Evolutionary conservation across 2,329 filamentous ascomycete genomes (phyloP).

Genomic region (Fusarium mundagurra): DNA sequence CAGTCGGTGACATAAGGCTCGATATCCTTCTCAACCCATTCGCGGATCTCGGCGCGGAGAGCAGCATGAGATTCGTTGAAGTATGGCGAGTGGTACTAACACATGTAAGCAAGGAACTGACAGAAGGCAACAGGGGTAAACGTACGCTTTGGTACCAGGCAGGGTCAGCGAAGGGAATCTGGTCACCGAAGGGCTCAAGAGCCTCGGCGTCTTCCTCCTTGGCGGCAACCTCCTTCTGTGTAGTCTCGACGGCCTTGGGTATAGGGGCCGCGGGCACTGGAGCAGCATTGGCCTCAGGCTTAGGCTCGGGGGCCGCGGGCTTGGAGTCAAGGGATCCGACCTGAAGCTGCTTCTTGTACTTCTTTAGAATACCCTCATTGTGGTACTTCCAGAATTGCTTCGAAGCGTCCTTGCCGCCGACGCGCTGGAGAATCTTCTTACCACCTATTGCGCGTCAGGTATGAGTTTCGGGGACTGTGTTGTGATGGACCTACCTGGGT

Average conservation of each 20-base stretch:
- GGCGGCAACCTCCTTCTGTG: constrained; percentile 57
- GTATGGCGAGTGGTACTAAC: constrained; percentile 92
- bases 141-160: constrained; percentile 93
- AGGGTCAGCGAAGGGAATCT: constrained; percentile 92
- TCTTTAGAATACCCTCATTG: constrained; percentile 88
- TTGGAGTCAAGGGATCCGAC: constrained; percentile 91
- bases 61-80: constrained; percentile 94
- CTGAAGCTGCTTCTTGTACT: constrained; percentile 80
- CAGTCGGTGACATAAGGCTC: constrained; percentile 94
- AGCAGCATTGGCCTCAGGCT: constrained; percentile 70
- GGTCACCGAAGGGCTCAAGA: constrained; percentile 83
- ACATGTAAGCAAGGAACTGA: constrained; percentile 10
- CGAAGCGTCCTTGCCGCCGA: constrained; percentile 73
- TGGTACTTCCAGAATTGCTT: constrained; percentile 80
- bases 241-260: constrained; percentile 48
- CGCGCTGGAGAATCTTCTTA: constrained; percentile 72
- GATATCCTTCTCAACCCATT: constrained; percentile 90
- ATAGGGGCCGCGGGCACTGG: constrained; percentile 47
- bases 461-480: neutral
- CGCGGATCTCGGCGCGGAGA: constrained; percentile 87
- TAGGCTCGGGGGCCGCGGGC: constrained; percentile 82
- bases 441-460: constrained; percentile 55
- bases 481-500: constrained; percentile 70
- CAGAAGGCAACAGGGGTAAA: neutral
- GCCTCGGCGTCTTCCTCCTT: constrained; percentile 70